Base-by-base conservation (phyloP, 2,329 filamentous ascomycete genomes). In the Microascus cirrosus region DNA sequence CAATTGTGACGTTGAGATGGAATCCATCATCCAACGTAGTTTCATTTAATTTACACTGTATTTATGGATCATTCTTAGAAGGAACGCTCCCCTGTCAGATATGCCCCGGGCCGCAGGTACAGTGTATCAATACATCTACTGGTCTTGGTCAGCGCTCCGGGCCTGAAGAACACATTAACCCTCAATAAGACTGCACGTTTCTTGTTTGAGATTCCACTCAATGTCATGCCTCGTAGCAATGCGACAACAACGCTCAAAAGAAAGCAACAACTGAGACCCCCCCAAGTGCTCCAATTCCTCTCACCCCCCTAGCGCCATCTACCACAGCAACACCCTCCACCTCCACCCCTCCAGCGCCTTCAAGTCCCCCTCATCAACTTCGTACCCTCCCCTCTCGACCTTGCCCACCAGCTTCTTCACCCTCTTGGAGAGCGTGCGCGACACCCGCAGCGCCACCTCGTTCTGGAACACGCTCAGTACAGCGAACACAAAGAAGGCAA, bases 401-500 rank as follows among this genome's bases (percentile, higher is more conserved):
- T 76, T 75, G 25, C 69, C 65, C 32, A 70, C 68, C 8, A 83
- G 71, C 53, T 71, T 72, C 68, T 74, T 78, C 54, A 83, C 64
- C 32, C 79, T 69, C 65, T 76, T 78, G 34, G 73, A 71, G 20
- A 81, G 67, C 3, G 79, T 82, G 63, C 72, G 73, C 12, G 78
- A 79, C 3, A 82, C 79, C 4, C 79, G 74, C 53, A 83, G 65
- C 56, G 77, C 73, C 22, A 84, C 80, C 66, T 84, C 81, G 64
- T 80, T 82, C 63, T 77, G 75, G 61, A 84, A 84, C 13, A 83
- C 74, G 65, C 81, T 83, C 45, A 83, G 68, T 22, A 81, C 76
- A 2, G 79, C 76, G 61, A 83, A 77, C 2, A 83, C 78, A 35
- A 83, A 76, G 61, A 80, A 76, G 10, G 77, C 76, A 11, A 82